These are phyloP conservation scores for Bothia castanella DNA, from an alignment of 1,284 basidiomycete species.

Conservation along the genomic window DNA sequence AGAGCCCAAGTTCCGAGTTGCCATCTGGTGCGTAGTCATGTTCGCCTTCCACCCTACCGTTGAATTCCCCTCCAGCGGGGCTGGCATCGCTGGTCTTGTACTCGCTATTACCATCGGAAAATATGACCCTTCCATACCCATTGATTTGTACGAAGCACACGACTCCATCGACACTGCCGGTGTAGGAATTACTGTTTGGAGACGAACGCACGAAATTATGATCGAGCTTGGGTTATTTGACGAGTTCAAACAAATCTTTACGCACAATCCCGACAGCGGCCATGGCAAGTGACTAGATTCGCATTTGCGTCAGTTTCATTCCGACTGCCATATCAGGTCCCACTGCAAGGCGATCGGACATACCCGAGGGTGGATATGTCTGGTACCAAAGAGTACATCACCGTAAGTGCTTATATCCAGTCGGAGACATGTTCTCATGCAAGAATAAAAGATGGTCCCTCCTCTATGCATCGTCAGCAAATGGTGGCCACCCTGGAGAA, in stretches of 20 bases:
- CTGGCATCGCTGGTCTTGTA: slow-evolving; percentile 10
- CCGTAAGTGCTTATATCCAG: slow-evolving; percentile 5
- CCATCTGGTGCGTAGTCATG: slow-evolving; percentile 17
- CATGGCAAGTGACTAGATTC: neutral
- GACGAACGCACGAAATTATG: slow-evolving; percentile 8
- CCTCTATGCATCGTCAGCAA: slow-evolving; percentile 6
- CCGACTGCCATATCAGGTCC: neutral
- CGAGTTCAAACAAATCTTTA: neutral
- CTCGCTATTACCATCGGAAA: slow-evolving; percentile 19
- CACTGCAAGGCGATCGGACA: slow-evolving; percentile 1
- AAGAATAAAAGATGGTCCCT: slow-evolving; percentile 9
- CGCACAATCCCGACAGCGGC: neutral
- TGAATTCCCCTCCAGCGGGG: slow-evolving; percentile 3
- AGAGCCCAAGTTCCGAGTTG: slow-evolving; percentile 16
- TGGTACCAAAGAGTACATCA: slow-evolving; percentile 15
- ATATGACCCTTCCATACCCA: slow-evolving; percentile 11
- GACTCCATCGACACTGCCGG: slow-evolving; percentile 13
- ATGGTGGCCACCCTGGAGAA: slow-evolving; percentile 21
- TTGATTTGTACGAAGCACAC: slow-evolving; percentile 1
- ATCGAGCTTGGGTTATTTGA: slow-evolving; percentile 16
- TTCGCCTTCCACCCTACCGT: no score
- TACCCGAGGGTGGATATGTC: slow-evolving; percentile 19
- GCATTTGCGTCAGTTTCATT: neutral
- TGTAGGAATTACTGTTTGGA: slow-evolving; percentile 15
- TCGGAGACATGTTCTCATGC: neutral